A percentile compares a stretch with the other conserved stretches of the same genome.
These are phyloP conservation scores for Vicia villosa DNA, from an alignment of 306 rosid species.

Conservation along the genomic window DNA sequence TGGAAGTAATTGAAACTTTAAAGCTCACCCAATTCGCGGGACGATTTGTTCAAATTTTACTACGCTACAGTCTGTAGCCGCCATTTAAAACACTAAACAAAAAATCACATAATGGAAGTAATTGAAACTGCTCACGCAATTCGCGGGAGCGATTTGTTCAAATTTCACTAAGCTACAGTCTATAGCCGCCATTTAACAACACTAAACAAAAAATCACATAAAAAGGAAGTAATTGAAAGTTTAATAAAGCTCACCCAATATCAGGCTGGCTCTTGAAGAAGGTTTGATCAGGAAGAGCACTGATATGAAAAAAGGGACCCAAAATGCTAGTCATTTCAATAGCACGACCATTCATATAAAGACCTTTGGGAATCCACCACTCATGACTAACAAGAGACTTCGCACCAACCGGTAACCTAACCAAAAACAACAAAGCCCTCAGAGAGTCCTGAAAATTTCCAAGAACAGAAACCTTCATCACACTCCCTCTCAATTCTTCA, in stretches of 20 bases:
- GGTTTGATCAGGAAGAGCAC: constrained; percentile 83
- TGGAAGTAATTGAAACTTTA: background rate
- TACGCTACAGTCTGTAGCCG: no score
- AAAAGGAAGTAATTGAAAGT: background rate
- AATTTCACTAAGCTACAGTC: background rate
- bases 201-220: constrained; percentile 11
- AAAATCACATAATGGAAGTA: no score
- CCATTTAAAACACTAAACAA: no score
- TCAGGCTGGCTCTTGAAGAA: constrained; percentile 89
- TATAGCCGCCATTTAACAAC: background rate
- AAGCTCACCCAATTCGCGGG: constrained; percentile 95
- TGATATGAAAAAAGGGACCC: constrained; percentile 91
- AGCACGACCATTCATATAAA: constrained; percentile 90
- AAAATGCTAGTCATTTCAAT: constrained; percentile 95
- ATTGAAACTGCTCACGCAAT: no score
- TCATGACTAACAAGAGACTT: constrained; percentile 78
- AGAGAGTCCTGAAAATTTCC: constrained; percentile 89
- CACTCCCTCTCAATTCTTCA: constrained; percentile 84
- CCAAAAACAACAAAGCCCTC: constrained; percentile 76
- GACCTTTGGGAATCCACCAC: constrained; percentile 95
- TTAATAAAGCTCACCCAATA: constrained; percentile 84
- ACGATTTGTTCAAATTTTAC: no score
- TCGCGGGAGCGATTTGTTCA: background rate
- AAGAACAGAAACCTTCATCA: constrained; percentile 83
- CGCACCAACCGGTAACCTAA: constrained; percentile 81